Conservation (phyloP, 257 asterid genomes). For the Nicotiana attenuata region DNA sequence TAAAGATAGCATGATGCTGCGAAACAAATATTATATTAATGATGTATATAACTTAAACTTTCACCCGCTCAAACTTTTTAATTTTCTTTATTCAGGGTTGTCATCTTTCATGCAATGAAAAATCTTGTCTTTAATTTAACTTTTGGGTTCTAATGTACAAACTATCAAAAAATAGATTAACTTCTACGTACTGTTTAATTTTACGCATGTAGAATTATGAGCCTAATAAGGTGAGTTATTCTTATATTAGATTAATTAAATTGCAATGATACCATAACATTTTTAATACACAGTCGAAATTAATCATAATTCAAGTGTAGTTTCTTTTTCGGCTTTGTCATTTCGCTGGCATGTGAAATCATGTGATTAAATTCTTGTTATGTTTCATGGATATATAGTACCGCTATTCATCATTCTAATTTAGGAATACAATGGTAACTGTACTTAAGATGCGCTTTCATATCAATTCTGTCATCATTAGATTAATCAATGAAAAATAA, state of each 20-base stretch:
- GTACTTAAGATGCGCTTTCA: not conserved
- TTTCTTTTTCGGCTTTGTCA: too few relatives aligned
- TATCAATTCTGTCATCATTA: not conserved
- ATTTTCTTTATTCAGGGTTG: not conserved
- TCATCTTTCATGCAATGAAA: not conserved
- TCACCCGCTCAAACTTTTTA: not conserved
- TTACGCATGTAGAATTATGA: too few relatives aligned
- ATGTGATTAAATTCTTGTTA: not conserved
- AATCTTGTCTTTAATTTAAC: not conserved
- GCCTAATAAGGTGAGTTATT: too few relatives aligned
- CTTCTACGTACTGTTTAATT: too few relatives aligned
- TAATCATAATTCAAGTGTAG: too few relatives aligned
- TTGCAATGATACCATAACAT: too few relatives aligned
- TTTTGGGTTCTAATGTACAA: not conserved
- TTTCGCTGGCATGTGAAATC: not conserved
- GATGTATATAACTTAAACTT: too few relatives aligned
- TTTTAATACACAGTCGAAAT: too few relatives aligned
- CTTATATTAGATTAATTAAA: too few relatives aligned
- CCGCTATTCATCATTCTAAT: not conserved
- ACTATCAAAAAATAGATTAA: too few relatives aligned
- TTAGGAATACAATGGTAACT: not conserved
- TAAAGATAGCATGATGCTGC: too few relatives aligned
- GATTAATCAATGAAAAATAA: not conserved
- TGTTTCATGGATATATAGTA: not conserved
- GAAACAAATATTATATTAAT: too few relatives aligned